Evolutionary conservation across 768 basidiomycete species (phyloP).

Genomic region (Sarcomyxa edulis): DNA sequence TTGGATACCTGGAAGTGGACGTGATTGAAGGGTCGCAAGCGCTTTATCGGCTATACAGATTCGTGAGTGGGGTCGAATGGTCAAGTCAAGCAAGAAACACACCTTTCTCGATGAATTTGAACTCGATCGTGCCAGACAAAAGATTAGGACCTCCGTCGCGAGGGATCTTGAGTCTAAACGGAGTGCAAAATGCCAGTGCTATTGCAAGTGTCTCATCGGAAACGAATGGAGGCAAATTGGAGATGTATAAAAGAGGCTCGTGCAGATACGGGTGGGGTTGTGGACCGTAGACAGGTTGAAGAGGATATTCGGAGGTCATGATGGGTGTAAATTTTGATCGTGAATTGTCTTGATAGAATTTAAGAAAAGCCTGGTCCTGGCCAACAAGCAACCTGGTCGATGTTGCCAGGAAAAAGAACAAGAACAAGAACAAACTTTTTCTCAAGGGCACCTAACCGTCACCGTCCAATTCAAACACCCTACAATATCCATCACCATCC

Average conservation of each 20-base stretch:
- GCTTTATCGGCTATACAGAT: slow-evolving; percentile 85
- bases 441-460: no score
- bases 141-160: slow-evolving; percentile 50
- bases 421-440: no score
- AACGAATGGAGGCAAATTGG: slow-evolving; percentile 68
- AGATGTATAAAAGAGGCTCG: slow-evolving; percentile 78
- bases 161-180: slow-evolving; percentile 73
- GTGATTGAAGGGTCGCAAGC: slow-evolving; percentile 75
- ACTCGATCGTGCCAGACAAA: slow-evolving; percentile 75
- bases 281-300: no score
- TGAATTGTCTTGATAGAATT: no score
- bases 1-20: slow-evolving; percentile 56
- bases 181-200: slow-evolving; percentile 70
- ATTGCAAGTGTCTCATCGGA: slow-evolving; percentile 73
- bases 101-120: slow-evolving; percentile 81
- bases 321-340: no score
- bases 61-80: slow-evolving; percentile 8
- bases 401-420: no score
- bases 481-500: no score
- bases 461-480: no score
- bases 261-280: slow-evolving; percentile 80
- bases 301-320: slow-evolving; percentile 35
- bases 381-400: no score
- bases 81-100: slow-evolving; percentile 11
- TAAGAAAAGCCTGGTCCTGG: no score